phyloP scores from a whole-genome alignment of 768 basidiomycete genomes.

The Kwoniella sp. region DNA sequence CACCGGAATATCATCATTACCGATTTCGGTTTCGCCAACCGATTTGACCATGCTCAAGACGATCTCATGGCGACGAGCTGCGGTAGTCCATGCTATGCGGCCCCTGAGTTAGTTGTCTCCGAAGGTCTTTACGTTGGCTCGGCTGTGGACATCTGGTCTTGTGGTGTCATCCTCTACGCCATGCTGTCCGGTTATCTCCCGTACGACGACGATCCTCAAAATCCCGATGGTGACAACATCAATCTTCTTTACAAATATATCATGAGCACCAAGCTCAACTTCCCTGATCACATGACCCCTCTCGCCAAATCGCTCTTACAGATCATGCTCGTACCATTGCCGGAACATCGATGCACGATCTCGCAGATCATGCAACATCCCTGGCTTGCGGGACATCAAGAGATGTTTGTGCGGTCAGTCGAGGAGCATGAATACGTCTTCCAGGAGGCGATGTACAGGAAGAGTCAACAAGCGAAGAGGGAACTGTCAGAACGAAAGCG shows the following conservation, averaged over 20 bases:
- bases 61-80: constrained; percentile 99
- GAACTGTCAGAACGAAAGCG: constrained; percentile 50
- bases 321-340: constrained; percentile 94
- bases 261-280: constrained; percentile 91
- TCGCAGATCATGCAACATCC: constrained; percentile 79
- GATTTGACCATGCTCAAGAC: constrained; percentile 86
- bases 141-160: constrained; percentile 98
- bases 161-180: constrained; percentile 96
- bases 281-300: constrained; percentile 90
- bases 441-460: constrained; percentile 81
- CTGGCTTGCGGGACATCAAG: constrained; percentile 73
- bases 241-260: constrained; percentile 98
- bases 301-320: constrained; percentile 80
- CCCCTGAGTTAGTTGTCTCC: constrained; percentile 94
- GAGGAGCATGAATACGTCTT: constrained; percentile 78
- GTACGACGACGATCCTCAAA: constrained; percentile 97
- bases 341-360: constrained; percentile 74
- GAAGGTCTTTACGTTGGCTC: constrained; percentile 96
- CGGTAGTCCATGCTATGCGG: constrained; percentile 96
- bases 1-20: constrained; percentile 99
- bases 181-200: constrained; percentile 95
- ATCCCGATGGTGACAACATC: constrained; percentile 99
- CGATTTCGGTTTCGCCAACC: constrained; percentile 98
- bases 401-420: constrained; percentile 69
- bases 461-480: constrained; percentile 62